Base-by-base conservation (phyloP, 495 filamentous ascomycete genomes). In the Trichoderma erinaceum region DNA sequence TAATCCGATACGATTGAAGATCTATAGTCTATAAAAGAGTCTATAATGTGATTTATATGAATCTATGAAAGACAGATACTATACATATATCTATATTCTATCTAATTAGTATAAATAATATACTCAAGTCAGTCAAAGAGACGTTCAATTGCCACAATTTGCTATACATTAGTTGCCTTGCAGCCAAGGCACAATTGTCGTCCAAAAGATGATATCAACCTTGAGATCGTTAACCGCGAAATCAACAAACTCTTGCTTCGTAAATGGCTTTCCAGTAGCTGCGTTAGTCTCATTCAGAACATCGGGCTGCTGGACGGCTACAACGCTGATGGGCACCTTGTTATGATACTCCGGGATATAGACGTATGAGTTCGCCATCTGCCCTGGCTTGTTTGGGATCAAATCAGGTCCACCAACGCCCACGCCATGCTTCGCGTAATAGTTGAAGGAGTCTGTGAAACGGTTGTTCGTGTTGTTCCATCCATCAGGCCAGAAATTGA, bases 381-480 rank as follows among this genome's bases (percentile, higher is more conserved):
- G 48, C 21, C 48, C 48, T 23, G 48, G 48, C n/a, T 52, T 52
- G n/a, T 52, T 52, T 11, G 48, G 48, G 10, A 52, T 52, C n/a
- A 52, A 52, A 6, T 52, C 48, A 25, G 48, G 48, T 21, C 48
- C 48, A 11, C 48, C 48, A 23, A 52, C 48, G 3, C 48, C 48
- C 3, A 52, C 48, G 18, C 48, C 48, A 23, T 52, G 48, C 18
- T 52, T 52, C n/a, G 48, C 48, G 48, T 52, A 52, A 52, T 21
- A 52, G 48, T 52, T 23, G 48, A 52, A 52, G 18, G 48, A 52
- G n/a, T 52, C 48, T 1, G 18, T 23, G 48, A 52, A 52, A 11
- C 48, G 48, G 48, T 52, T 52, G 48, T 52, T 52, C 18, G 48
- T 52, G 18, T 52, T 52, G 48, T 52, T 52, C 48, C 48, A 52